These are phyloP conservation scores for Schoenoplectus tabernaemontani DNA, from an alignment of 202 grass and related monocot genomes.

Conservation along the genomic window DNA sequence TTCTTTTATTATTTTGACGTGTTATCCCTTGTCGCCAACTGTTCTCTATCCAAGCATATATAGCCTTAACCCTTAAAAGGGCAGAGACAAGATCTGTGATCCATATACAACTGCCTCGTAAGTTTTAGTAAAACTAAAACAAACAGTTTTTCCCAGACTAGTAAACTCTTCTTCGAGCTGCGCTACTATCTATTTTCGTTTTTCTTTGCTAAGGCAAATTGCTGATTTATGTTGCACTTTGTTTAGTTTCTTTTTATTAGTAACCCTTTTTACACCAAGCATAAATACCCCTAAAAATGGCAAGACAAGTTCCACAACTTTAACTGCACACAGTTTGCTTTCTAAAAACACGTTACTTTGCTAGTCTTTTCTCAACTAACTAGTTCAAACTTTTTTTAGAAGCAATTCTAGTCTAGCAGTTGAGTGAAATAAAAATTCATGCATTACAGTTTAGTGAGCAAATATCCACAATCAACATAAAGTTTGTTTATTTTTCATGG, in stretches of 20 bases:
- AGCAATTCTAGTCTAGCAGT: not conserved
- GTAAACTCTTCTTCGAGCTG: not conserved
- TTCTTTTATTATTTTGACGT: not conserved
- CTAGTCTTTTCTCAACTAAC: not conserved
- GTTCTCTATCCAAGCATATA: not conserved
- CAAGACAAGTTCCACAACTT: not conserved
- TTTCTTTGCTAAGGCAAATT: not conserved
- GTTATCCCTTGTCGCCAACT: conserved; percentile 1
- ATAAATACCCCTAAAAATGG: conserved; percentile 10
- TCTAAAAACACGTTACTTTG: not conserved
- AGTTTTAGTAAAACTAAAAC: not conserved
- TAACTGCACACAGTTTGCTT: conserved; percentile 6
- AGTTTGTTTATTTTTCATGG: not conserved
- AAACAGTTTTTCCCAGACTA: not conserved
- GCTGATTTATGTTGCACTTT: not conserved
- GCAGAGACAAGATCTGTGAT: not conserved
- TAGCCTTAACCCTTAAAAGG: not conserved
- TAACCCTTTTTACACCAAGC: not conserved
- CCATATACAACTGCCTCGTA: not conserved
- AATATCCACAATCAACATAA: not conserved
- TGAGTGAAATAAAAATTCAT: not conserved
- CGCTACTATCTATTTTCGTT: not conserved
- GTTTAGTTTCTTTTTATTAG: not conserved
- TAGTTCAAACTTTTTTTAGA: not conserved
- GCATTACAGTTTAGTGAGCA: not conserved